Conservation (phyloP, 1,284 basidiomycete species). For the Malassezia slooffiae region DNA sequence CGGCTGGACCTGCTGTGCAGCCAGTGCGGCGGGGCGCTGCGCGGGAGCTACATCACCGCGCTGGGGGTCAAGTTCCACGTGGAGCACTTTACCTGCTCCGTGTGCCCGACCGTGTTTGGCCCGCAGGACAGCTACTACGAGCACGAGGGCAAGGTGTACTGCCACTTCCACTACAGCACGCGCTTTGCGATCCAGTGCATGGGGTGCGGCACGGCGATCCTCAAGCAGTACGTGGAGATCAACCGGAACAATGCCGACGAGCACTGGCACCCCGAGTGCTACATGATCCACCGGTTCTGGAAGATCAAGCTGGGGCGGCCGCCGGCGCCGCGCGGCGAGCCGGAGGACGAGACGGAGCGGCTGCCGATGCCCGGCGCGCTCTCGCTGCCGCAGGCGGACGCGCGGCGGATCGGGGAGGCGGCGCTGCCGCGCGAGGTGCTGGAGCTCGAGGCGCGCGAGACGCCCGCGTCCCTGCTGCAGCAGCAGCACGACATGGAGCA, state of each 20-base stretch:
- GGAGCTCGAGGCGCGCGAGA: conserved; percentile 61
- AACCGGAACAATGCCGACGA: conserved; percentile 95
- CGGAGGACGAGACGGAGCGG: too few species aligned
- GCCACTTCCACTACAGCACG: conserved; percentile 78
- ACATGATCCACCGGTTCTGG: conserved; percentile 99
- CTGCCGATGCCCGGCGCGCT: not conserved
- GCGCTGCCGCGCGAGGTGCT: conserved; percentile 22
- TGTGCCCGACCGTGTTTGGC: conserved; percentile 89
- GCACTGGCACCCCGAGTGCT: conserved; percentile 99
- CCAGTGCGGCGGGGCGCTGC: conserved; percentile 82
- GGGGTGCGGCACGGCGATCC: conserved; percentile 91
- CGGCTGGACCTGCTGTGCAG: conserved; percentile 90
- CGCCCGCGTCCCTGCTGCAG: conserved; percentile 70
- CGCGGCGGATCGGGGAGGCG: conserved; percentile 1
- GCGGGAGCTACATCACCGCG: conserved; percentile 97
- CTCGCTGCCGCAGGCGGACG: not conserved
- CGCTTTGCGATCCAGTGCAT: conserved; percentile 97
- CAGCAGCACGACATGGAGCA: conserved; percentile 92
- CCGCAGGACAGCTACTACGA: conserved; percentile 99
- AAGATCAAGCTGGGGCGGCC: conserved; percentile 70
- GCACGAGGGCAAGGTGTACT: conserved; percentile 79
- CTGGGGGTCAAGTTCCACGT: conserved; percentile 99
- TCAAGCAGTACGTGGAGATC: conserved; percentile 99
- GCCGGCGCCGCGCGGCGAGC: too few species aligned
- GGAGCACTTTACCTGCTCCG: conserved; percentile 97